phyloP scores from a whole-genome alignment of 2,329 filamentous ascomycete species.

The Colletotrichum eleusines region DNA sequence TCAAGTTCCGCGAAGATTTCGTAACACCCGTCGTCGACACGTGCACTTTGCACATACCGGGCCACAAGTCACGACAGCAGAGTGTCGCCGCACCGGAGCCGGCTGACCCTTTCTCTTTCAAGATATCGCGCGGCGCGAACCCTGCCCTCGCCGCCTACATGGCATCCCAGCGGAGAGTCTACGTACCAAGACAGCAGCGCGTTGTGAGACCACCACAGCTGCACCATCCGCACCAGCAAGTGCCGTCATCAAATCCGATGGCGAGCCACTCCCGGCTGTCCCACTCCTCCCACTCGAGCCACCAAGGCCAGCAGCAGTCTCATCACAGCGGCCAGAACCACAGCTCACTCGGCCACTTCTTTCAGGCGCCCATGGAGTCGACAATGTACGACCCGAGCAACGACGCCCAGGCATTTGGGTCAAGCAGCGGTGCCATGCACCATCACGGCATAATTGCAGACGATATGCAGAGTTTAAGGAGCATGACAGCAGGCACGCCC shows the following conservation, averaged over 20 bases:
- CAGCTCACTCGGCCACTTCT: slow-evolving; percentile 39
- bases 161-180: slow-evolving; percentile 52
- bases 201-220: slow-evolving; percentile 38
- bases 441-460: slow-evolving; percentile 52
- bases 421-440: slow-evolving; percentile 35
- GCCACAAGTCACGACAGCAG: slow-evolving; percentile 48
- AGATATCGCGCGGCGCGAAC: slow-evolving; percentile 52
- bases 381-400: slow-evolving; percentile 39
- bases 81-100: slow-evolving; percentile 32
- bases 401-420: slow-evolving; percentile 29
- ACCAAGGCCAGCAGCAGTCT: slow-evolving; percentile 23
- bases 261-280: slow-evolving; percentile 38
- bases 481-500: slow-evolving; percentile 48
- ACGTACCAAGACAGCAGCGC: slow-evolving; percentile 44
- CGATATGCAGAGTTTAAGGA: slow-evolving; percentile 52
- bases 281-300: slow-evolving; percentile 36
- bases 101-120: slow-evolving; percentile 52
- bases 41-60: slow-evolving; percentile 51
- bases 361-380: slow-evolving; percentile 38
- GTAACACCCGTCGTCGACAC: slow-evolving; percentile 52
- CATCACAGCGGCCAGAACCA: slow-evolving; percentile 30
- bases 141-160: slow-evolving; percentile 53
- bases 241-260: slow-evolving; percentile 40
- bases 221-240: slow-evolving; percentile 36
- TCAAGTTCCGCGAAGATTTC: slow-evolving; percentile 51